phyloP scores from a whole-genome alignment of 192 early-diverging fungal genomes.

The Endogone sp. region DNA sequence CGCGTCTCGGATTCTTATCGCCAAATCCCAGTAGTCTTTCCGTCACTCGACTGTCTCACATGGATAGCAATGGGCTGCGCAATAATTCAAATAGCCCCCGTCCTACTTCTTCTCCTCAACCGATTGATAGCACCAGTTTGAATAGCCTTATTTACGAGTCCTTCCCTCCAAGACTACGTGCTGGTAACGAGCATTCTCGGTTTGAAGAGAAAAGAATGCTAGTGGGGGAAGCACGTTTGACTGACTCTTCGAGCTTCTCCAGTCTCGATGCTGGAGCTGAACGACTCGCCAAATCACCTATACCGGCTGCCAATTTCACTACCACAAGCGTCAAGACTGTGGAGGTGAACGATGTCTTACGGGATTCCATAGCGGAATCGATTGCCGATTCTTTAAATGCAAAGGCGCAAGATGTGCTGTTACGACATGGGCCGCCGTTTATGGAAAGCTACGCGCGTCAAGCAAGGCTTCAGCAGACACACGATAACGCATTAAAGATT shows the following conservation, averaged over 20 bases:
- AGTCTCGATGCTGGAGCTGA: background rate
- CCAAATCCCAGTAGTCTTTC: background rate
- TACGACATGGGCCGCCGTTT: slow-evolving; percentile 50
- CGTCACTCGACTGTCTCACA: background rate
- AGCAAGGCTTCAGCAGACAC: slow-evolving; percentile 40
- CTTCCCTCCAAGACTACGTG: slow-evolving; percentile 23
- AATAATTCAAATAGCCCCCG: slow-evolving; percentile 17
- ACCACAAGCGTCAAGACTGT: slow-evolving; percentile 20
- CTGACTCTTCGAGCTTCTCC: background rate
- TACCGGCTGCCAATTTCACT: background rate
- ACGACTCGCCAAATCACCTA: background rate
- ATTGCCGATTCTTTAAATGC: background rate
- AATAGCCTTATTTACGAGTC: slow-evolving; percentile 29
- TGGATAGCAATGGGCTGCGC: background rate
- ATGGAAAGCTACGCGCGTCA: slow-evolving; percentile 42
- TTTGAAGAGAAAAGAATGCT: background rate
- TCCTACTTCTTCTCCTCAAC: background rate
- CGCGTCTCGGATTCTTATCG: background rate
- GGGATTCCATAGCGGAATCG: slow-evolving; percentile 20
- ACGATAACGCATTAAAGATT: slow-evolving; percentile 52
- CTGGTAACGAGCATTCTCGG: background rate
- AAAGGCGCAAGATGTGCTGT: slow-evolving; percentile 33
- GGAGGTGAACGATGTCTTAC: slow-evolving; percentile 24
- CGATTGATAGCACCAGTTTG: slow-evolving; percentile 18
- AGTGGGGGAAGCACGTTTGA: background rate